Evolutionary conservation across 148 eudicot species (phyloP).

Genomic region (Silene uniflora): DNA sequence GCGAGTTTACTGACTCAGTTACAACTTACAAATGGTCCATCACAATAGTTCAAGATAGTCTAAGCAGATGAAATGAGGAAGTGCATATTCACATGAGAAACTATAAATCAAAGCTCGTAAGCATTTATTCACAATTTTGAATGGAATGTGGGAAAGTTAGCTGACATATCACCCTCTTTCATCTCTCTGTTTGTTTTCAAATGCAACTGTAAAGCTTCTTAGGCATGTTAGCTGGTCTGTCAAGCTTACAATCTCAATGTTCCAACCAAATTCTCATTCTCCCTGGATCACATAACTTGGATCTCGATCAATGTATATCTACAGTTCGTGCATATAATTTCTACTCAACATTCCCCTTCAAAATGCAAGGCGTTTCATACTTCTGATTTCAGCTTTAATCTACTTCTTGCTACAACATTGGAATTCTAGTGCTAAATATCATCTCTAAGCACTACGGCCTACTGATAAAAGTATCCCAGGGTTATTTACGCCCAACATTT

Average conservation of each 20-base stretch:
- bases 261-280: background rate
- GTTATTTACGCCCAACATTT: too few species aligned
- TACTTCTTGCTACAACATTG: too few species aligned
- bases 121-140: background rate
- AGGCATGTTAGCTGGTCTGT: background rate
- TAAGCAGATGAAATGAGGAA: background rate
- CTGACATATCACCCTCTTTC: slow-evolving; percentile 3
- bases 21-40: background rate
- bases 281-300: background rate
- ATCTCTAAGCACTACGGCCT: background rate
- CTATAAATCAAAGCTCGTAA: background rate
- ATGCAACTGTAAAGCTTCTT: background rate
- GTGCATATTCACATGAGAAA: background rate
- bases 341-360: background rate
- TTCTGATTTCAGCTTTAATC: background rate
- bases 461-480: too few species aligned
- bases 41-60: background rate
- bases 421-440: background rate
- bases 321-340: background rate
- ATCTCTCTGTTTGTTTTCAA: background rate
- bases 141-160: background rate
- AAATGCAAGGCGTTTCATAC: background rate
- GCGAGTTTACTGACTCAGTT: background rate
- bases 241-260: background rate
- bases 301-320: background rate